Base-by-base conservation (phyloP, 2,329 filamentous ascomycete genomes). In the Colletotrichum lini region DNA sequence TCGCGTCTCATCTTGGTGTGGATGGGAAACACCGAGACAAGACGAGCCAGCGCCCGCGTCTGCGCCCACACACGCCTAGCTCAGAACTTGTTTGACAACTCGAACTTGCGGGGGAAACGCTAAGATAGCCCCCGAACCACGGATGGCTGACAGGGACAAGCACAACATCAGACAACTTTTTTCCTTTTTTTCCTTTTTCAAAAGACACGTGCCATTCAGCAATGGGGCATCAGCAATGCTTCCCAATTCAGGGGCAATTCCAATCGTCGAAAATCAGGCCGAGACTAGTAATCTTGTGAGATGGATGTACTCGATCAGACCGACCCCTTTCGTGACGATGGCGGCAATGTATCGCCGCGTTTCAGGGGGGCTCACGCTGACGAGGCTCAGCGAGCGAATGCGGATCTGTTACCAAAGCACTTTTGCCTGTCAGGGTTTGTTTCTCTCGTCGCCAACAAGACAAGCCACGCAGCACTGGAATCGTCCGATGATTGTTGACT, bases 101-200 rank as follows among this genome's bases (percentile, higher is more conserved):
- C 58, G 58, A 72, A 69, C 69, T 69, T 72, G 69, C 69, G 69
- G 69, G 69, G 69, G 54, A 63, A 69, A 72, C 69, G 69, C 69
- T 72, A 72, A 68, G 52, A 42, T 59, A 59, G 50, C 62, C 50
- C 58, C 57, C 53, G 45, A 68, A 56, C 58, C 53, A 35, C 58
- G 47, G 65, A 47, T 64, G 38, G 53, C 52, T 64, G 69, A 72
- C 65, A 69, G 59, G 69, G 65, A 72, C 65, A 72, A 69, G 65
- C 65, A 59, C 65, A 58, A 69, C 69, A 68, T 69, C 58, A 54
- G 65, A 69, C 65, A 68, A 40, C 16, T 38, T 21, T 54, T 69
- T 1, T 6, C 1, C 47, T n/a, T 38, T 21, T 54, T 69, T 1
- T 6, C 1, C 5, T 3, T 4, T 26, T 65, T 50, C 47, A 56